Evolutionary conservation across 2,329 filamentous ascomycete genomes (phyloP), one percentile per base, ranked within the genome.

Genomic region (Talaromyces sp.): DNA sequence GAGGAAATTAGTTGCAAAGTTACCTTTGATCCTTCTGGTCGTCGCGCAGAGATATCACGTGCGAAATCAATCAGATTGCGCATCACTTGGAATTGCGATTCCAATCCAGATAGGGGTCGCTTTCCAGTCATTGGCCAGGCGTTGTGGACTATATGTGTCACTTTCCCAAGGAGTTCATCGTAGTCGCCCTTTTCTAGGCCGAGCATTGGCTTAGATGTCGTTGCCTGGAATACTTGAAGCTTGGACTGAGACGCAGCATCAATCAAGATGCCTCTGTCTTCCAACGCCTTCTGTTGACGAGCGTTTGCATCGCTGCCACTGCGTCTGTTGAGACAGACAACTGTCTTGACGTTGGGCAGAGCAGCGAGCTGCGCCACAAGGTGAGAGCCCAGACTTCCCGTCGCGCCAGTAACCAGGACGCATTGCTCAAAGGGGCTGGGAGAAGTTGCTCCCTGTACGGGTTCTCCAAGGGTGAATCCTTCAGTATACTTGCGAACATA

Each of bases 1-100:
- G 76, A 78, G 0, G 76, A 78, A 15, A 78, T 67, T 13, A 77
- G 65, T 55, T 75, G 70, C 58, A 78, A 78, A 11, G 62, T 60
- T 40, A 75, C 50, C 22, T 64, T 67, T 40, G 60, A 60, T n/a
- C 41, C 28, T 5, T 39, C 7, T 6, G 59, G n/a, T 6, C 48
- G 57, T n/a, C 54, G 58, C 22, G 59, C 53, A 1, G 70, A 66
- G 6, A 69, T 67, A 0, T 74, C 71, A 2, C 67, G 57, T 0
- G 78, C 77, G 2, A 84, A 67, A 39, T 78, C 67, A 7, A 81
- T 72, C 5, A 86, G 67, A 60, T 79, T 77, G 5, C 79, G 75
- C 53, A 84, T 75, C 3, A 78, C 76, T 2, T 75, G 71, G 40
- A 75, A 70, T 50, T 70, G 69, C 2, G 58, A 54, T 40, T 67